These are phyloP conservation scores for Salinomyces thailandicus DNA, from an alignment of 2,329 filamentous ascomycete genomes.

Conservation along the genomic window DNA sequence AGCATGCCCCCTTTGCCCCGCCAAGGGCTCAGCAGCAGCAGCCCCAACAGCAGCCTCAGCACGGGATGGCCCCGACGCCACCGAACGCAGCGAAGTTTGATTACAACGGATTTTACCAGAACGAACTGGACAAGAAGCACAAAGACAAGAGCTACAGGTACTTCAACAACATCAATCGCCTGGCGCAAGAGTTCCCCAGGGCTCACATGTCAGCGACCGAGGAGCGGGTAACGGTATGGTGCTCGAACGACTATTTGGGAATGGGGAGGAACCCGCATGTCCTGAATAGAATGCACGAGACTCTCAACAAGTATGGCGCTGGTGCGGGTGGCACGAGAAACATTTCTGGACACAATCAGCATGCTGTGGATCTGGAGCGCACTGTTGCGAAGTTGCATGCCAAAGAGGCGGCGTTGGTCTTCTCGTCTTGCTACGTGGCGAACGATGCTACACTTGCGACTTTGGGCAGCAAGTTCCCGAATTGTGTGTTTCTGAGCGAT, in stretches of 20 bases:
- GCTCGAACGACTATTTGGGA: constrained; percentile 96
- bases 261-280: constrained; percentile 91
- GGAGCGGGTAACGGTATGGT: constrained; percentile 93
- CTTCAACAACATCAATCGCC: constrained; percentile 99
- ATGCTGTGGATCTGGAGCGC: constrained; percentile 74
- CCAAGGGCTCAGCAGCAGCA: constrained; percentile 6
- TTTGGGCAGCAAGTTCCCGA: constrained; percentile 88
- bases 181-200: constrained; percentile 90
- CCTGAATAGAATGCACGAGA: constrained; percentile 85
- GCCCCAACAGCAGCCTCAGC: constrained; percentile 14
- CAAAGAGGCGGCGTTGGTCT: constrained; percentile 86
- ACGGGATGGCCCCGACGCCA: constrained; percentile 38
- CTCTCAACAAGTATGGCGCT: constrained; percentile 85
- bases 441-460: constrained; percentile 96
- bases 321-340: constrained; percentile 93
- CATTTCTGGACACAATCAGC: constrained; percentile 94
- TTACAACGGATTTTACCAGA: constrained; percentile 80
- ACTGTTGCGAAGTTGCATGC: constrained; percentile 80
- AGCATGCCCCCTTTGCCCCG: constrained; percentile 14
- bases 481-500: constrained; percentile 96
- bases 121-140: constrained; percentile 94
- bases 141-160: constrained; percentile 99
- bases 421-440: constrained; percentile 95
- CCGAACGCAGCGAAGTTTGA: constrained; percentile 57
- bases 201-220: constrained; percentile 79